Percentiles rank a stretch among this genome's conserved stretches.
Evolutionary conservation across 2,329 filamentous ascomycete species (phyloP).

Genomic region (Microthyrium microscopicum): DNA sequence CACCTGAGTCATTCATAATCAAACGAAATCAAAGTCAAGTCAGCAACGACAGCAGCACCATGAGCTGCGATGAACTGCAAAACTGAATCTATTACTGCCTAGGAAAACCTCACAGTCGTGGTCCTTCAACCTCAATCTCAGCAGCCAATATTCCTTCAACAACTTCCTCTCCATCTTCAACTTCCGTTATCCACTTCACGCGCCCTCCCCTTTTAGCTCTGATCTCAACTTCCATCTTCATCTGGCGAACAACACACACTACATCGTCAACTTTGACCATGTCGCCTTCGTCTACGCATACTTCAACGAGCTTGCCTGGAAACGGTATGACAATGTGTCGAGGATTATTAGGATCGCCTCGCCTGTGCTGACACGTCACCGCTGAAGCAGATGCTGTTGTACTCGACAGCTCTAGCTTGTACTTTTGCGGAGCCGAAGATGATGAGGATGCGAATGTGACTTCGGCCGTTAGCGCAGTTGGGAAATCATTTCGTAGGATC

Average conservation of each 20-base stretch:
- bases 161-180: slow-evolving; percentile 38
- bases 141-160: slow-evolving; percentile 37
- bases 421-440: slow-evolving; percentile 17
- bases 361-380: slow-evolving; percentile 25
- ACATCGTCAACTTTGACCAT: slow-evolving; percentile 36
- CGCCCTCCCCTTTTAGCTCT: slow-evolving; percentile 30
- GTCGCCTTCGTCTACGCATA: slow-evolving; percentile 39
- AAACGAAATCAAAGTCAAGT: too few species aligned
- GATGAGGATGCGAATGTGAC: slow-evolving; percentile 30
- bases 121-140: slow-evolving; percentile 27
- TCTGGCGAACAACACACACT: slow-evolving; percentile 44
- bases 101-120: too few species aligned
- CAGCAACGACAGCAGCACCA: too few species aligned
- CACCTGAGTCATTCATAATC: too few species aligned
- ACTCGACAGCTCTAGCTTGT: slow-evolving; percentile 27
- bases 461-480: slow-evolving; percentile 35
- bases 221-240: slow-evolving; percentile 56
- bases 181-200: slow-evolving; percentile 35
- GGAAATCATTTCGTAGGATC: slow-evolving; percentile 44
- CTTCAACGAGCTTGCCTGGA: slow-evolving; percentile 41
- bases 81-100: too few species aligned
- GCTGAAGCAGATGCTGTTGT: slow-evolving; percentile 27
- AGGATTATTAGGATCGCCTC: slow-evolving; percentile 32
- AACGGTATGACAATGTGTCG: slow-evolving; percentile 40
- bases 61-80: too few species aligned